phyloP scores from a whole-genome alignment of 2,329 filamentous ascomycete species.

The Canariomyces notabilis region DNA sequence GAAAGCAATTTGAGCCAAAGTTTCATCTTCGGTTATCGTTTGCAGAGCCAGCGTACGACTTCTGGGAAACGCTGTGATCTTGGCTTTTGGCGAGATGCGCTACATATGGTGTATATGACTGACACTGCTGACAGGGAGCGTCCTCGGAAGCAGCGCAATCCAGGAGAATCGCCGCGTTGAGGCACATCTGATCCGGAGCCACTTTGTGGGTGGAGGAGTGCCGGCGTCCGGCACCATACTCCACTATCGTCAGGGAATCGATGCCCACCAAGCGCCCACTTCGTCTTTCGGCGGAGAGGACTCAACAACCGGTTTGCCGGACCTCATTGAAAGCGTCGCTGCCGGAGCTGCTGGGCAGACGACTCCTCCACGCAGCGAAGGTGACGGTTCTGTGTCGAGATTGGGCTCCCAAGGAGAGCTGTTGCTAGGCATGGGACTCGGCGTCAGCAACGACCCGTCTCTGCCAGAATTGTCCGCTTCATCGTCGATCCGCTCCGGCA shows the following conservation, averaged over 20 bases:
- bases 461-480: conserved; percentile 5
- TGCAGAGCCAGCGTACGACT: too few relatives aligned
- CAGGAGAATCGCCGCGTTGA: conserved; percentile 1
- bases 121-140: too few relatives aligned
- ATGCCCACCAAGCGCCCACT: neutral
- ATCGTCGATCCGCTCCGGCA: conserved; percentile 2
- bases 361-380: neutral
- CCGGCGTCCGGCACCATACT: neutral
- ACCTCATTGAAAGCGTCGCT: neutral
- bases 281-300: neutral
- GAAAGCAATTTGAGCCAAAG: too few relatives aligned
- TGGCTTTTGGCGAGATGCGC: too few relatives aligned
- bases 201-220: neutral
- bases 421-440: conserved; percentile 1
- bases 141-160: neutral
- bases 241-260: neutral
- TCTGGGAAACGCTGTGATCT: too few relatives aligned
- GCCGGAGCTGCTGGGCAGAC: neutral
- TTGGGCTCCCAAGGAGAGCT: conserved; percentile 3
- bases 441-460: neutral
- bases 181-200: neutral
- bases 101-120: too few relatives aligned
- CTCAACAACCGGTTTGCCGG: neutral
- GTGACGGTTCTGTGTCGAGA: neutral
- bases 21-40: too few relatives aligned